A percentile compares a stretch with the other conserved stretches of the same genome.
Evolutionary conservation across 2,329 filamentous ascomycete genomes (phyloP).

Genomic region (Xylaria sp.): DNA sequence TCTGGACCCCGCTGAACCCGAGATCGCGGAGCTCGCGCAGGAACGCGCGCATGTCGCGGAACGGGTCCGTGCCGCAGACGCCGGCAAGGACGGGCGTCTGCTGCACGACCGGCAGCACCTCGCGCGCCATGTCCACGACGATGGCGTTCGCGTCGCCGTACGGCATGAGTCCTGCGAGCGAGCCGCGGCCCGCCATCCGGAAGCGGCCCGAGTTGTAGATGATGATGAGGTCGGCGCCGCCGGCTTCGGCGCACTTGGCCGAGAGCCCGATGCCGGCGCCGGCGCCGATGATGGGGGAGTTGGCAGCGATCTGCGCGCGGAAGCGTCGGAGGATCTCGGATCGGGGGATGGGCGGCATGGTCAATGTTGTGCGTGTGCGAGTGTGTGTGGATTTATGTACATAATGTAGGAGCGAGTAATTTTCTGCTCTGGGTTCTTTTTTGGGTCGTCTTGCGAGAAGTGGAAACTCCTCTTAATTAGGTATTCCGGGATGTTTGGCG

Average conservation of each 20-base stretch:
- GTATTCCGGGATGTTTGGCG: too few species aligned
- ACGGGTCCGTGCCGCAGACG: conserved; percentile 66
- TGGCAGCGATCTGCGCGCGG: conserved; percentile 47
- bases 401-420: too few species aligned
- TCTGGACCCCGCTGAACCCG: conserved; percentile 66
- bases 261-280: conserved; percentile 66
- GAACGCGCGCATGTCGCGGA: conserved; percentile 57
- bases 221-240: conserved; percentile 64
- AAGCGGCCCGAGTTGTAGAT: conserved; percentile 69
- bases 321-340: conserved; percentile 52
- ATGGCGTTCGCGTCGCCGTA: conserved; percentile 67
- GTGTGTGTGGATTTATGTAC: neutral
- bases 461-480: too few species aligned
- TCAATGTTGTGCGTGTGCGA: neutral
- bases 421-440: too few species aligned
- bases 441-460: too few species aligned
- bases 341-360: conserved; percentile 47
- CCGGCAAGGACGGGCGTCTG: conserved; percentile 63
- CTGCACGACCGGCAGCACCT: conserved; percentile 60
- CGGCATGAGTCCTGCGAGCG: conserved; percentile 64
- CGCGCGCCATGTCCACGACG: conserved; percentile 63
- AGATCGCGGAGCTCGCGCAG: conserved; percentile 54
- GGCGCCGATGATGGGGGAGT: conserved; percentile 60
- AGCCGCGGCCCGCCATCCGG: conserved; percentile 67
- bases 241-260: conserved; percentile 64